These are phyloP conservation scores for Xylaria multiplex DNA, from an alignment of 2,329 filamentous ascomycete genomes.

Conservation along the genomic window DNA sequence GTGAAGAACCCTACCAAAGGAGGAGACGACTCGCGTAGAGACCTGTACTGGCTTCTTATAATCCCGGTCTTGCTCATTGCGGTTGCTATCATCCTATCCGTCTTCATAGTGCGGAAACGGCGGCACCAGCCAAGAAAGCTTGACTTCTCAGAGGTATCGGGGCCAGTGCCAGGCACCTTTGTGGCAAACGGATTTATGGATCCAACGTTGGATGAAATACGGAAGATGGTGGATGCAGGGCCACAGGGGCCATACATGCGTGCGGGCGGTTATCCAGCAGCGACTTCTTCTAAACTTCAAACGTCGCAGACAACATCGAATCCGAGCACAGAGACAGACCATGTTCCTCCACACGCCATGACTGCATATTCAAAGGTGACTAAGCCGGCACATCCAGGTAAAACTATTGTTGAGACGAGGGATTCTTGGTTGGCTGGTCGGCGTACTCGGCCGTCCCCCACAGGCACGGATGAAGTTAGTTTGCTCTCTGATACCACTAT, in stretches of 20 bases:
- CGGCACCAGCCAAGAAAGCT: conserved; percentile 38
- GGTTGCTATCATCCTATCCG: conserved; percentile 37
- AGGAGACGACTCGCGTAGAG: conserved; percentile 35
- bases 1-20: conserved; percentile 22
- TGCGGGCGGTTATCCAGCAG: conserved; percentile 15
- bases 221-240: conserved; percentile 40
- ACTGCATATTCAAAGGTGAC: conserved; percentile 37
- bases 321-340: conserved; percentile 30
- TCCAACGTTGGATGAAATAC: conserved; percentile 34
- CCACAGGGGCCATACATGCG: conserved; percentile 18
- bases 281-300: conserved; percentile 33
- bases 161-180: conserved; percentile 46
- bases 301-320: conserved; percentile 31
- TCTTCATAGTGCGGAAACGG: conserved; percentile 44
- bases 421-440: conserved; percentile 39
- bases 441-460: conserved; percentile 26
- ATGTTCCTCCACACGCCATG: conserved; percentile 38
- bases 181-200: conserved; percentile 40
- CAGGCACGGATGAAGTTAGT: conserved; percentile 41
- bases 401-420: conserved; percentile 33
- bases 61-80: conserved; percentile 41
- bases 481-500: conserved; percentile 48
- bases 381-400: conserved; percentile 28
- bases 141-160: conserved; percentile 44
- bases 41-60: conserved; percentile 46